Evolutionary conservation across 495 filamentous ascomycete genomes (phyloP).

Genomic region (Penicillium pancosmium): DNA sequence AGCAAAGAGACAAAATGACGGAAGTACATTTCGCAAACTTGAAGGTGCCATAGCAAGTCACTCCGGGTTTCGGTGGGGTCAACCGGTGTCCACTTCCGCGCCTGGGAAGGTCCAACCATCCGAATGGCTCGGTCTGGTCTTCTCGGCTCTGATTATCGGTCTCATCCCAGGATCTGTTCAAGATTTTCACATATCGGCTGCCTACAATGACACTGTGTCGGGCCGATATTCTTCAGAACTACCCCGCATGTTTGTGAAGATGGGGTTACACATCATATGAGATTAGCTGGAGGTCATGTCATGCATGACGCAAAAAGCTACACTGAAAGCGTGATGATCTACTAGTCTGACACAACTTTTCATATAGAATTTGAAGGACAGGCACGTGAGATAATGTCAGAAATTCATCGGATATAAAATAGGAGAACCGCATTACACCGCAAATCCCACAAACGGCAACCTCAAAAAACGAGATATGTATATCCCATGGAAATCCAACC

Average conservation of each 20-base stretch:
- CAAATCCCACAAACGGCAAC: neutral
- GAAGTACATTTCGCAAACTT: neutral
- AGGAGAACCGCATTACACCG: neutral
- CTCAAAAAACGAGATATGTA: neutral
- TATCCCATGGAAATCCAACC: neutral
- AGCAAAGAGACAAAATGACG: neutral
- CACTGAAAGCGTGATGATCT: constrained; percentile 8
- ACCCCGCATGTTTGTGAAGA: neutral
- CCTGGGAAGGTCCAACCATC: constrained; percentile 32
- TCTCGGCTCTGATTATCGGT: neutral
- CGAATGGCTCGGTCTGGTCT: neutral
- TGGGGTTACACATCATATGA: neutral
- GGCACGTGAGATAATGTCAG: neutral
- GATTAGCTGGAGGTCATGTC: neutral
- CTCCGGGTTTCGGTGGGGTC: constrained; percentile 21
- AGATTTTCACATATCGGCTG: too few relatives aligned
- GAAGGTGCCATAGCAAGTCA: constrained; percentile 6
- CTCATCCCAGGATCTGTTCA: too few relatives aligned
- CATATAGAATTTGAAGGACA: neutral
- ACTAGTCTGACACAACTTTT: neutral
- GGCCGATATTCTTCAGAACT: neutral
- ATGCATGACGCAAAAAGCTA: constrained; percentile 20
- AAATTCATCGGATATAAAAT: neutral
- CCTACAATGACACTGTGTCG: neutral
- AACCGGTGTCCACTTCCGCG: constrained; percentile 12